A percentile compares a stretch with the other conserved stretches of the same genome.
These are phyloP conservation scores for Cytospora chrysosperma DNA, from an alignment of 2,329 filamentous ascomycete genomes.

Conservation along the genomic window DNA sequence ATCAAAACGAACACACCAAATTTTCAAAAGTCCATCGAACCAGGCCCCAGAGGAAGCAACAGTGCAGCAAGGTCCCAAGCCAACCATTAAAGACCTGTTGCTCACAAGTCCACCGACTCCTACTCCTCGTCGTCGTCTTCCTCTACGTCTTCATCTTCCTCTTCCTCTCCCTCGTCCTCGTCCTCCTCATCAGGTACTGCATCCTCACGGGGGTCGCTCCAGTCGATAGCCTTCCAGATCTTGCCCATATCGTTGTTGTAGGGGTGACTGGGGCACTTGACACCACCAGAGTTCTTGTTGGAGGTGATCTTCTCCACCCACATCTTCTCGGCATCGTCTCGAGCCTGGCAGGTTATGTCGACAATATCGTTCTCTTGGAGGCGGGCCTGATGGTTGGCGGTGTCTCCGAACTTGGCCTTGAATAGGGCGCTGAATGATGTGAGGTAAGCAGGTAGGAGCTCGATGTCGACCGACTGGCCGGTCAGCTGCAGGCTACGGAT, in stretches of 20 bases:
- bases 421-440: conserved; percentile 2
- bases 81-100: no score
- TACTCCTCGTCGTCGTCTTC: no score
- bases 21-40: no score
- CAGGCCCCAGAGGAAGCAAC: no score
- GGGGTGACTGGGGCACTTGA: background rate
- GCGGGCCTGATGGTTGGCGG: background rate
- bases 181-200: no score
- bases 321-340: conserved; percentile 16
- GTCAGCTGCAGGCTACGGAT: background rate
- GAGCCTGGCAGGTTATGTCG: conserved; percentile 12
- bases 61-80: no score
- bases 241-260: background rate
- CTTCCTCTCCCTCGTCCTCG: no score
- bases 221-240: background rate
- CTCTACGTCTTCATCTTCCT: no score
- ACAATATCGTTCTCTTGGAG: background rate
- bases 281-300: background rate
- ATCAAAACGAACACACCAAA: no score
- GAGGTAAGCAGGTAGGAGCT: conserved; percentile 9
- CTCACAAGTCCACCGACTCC: no score
- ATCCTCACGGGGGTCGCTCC: background rate
- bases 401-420: conserved; percentile 1
- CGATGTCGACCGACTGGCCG: conserved; percentile 13
- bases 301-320: background rate